phyloP scores from a whole-genome alignment of 768 basidiomycete genomes.

The Russula lepida region DNA sequence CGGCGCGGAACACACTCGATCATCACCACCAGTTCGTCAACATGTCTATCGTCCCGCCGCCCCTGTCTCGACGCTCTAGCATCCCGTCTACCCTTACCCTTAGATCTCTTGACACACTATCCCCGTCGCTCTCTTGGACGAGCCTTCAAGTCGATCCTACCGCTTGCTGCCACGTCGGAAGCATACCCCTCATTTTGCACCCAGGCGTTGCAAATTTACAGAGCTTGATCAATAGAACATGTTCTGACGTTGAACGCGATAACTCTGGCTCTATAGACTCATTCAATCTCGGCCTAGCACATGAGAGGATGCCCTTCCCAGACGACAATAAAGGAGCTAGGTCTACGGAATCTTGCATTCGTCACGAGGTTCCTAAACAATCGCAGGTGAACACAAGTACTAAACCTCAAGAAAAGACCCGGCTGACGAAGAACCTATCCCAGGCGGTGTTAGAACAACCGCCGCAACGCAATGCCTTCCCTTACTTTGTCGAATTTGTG shows the following conservation, averaged over 20 bases:
- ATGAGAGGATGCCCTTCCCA: not conserved
- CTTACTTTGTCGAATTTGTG: not conserved
- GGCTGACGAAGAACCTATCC: not conserved
- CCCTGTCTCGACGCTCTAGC: conserved; percentile 8
- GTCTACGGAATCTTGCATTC: not conserved
- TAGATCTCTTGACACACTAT: conserved; percentile 13
- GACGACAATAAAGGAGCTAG: not conserved
- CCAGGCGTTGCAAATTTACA: not conserved
- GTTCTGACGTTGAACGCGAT: not conserved
- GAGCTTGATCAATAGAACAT: not conserved
- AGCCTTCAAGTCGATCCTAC: conserved; percentile 9
- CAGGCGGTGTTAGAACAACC: not conserved
- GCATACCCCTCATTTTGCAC: conserved; percentile 18
- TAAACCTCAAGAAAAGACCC: not conserved
- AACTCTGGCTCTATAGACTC: not conserved
- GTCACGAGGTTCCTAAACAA: not conserved
- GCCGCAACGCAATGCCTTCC: not conserved
- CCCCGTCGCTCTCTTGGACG: conserved; percentile 16
- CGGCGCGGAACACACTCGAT: not conserved
- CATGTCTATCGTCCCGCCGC: conserved; percentile 4
- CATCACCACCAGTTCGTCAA: no score
- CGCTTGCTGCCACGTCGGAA: conserved; percentile 11
- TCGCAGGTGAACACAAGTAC: not conserved
- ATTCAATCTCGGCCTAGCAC: not conserved
- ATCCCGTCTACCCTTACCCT: conserved; percentile 17